Evolutionary conservation across 768 basidiomycete species (phyloP).

Genomic region (Hemileccinum rubropunctum): DNA sequence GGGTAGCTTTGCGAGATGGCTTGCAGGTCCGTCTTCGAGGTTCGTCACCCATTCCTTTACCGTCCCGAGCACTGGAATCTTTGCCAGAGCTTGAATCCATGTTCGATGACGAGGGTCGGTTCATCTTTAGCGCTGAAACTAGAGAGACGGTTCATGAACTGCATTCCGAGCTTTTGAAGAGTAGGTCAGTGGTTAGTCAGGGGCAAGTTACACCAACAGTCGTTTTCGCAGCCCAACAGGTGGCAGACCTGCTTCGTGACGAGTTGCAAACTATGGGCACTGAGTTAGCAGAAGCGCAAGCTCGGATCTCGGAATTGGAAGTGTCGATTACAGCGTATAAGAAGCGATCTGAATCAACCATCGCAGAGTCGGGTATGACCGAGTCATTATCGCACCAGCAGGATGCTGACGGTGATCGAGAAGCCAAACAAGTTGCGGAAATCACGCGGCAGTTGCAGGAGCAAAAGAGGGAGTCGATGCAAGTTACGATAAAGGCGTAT

Average conservation of each 20-base stretch:
- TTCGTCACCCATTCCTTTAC: constrained; percentile 7
- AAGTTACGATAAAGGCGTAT: constrained; percentile 17
- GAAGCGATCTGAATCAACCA: constrained; percentile 18
- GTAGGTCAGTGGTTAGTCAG: constrained; percentile 20
- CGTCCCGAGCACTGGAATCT: background rate
- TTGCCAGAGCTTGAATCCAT: constrained; percentile 28
- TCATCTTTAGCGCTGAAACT: constrained; percentile 25
- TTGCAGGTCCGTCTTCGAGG: constrained; percentile 25
- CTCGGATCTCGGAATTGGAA: constrained; percentile 39
- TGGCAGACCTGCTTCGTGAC: constrained; percentile 47
- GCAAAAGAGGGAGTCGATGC: constrained; percentile 28
- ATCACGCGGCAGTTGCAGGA: constrained; percentile 24
- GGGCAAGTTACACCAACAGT: background rate
- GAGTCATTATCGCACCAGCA: background rate
- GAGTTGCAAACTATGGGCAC: constrained; percentile 41
- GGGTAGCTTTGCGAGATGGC: constrained; percentile 22
- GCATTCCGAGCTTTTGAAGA: constrained; percentile 34
- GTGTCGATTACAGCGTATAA: constrained; percentile 17
- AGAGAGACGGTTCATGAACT: constrained; percentile 33
- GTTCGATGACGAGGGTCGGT: constrained; percentile 26
- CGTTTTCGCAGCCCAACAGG: constrained; percentile 42
- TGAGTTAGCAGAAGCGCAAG: constrained; percentile 42
- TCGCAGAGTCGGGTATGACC: constrained; percentile 20
- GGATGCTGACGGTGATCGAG: constrained; percentile 13
- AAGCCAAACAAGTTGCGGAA: constrained; percentile 22